These are phyloP conservation scores for Grigorovia yakushimaensis DNA, from an alignment of 805 yeast genomes.

Conservation along the genomic window DNA sequence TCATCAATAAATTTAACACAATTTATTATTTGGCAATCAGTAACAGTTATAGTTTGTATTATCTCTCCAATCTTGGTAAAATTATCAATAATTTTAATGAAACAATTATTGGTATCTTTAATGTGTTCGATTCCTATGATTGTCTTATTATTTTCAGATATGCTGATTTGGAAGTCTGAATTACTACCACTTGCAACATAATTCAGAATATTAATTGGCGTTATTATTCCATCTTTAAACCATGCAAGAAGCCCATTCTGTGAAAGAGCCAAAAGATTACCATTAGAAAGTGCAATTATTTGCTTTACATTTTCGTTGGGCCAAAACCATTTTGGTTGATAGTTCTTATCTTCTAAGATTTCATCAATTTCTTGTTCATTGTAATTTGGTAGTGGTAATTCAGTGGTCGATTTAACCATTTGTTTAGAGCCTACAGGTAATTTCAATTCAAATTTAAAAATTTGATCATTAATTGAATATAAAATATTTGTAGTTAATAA, in stretches of 20 bases:
- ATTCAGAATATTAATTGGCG: constrained; percentile 17
- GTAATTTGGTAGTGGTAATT: constrained; percentile 1
- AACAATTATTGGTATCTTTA: constrained; percentile 3
- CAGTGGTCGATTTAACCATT: neutral
- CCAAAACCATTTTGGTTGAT: constrained; percentile 20
- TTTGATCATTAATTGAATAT: constrained; percentile 21
- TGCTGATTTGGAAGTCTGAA: constrained; percentile 13
- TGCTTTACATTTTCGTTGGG: constrained; percentile 21
- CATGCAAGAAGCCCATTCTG: constrained; percentile 25
- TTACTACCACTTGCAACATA: constrained; percentile 6
- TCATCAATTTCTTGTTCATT: constrained; percentile 2
- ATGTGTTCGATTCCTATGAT: constrained; percentile 11
- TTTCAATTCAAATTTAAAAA: constrained; percentile 20
- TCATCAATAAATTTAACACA: constrained; percentile 15
- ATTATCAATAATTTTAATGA: constrained; percentile 19
- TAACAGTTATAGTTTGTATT: constrained; percentile 13
- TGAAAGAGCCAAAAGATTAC: constrained; percentile 23
- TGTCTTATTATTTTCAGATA: constrained; percentile 14
- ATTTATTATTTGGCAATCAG: neutral
- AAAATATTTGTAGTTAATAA: constrained; percentile 17
- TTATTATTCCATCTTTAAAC: constrained; percentile 20
- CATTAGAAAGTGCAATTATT: constrained; percentile 11
- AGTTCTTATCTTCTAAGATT: constrained; percentile 8
- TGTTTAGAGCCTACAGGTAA: constrained; percentile 22
- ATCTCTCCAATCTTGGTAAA: constrained; percentile 16